phyloP scores from a whole-genome alignment of 164 flowering plant genomes.

The Kingdonia uniflora region DNA sequence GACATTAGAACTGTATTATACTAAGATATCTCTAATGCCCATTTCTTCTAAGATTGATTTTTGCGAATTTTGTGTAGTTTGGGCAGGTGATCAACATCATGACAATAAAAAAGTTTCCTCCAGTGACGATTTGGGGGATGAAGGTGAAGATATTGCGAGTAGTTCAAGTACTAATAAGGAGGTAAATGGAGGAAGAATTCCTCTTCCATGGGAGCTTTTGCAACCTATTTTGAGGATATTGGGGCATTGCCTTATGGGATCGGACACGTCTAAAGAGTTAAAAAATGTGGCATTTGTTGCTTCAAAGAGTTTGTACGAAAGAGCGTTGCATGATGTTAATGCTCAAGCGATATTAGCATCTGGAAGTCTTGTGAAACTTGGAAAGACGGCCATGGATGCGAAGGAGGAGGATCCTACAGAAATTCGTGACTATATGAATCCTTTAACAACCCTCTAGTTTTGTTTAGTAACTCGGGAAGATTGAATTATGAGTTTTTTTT shows the following conservation, averaged over 20 bases:
- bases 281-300: slow-evolving; percentile 43
- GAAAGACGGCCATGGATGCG: background rate
- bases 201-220: slow-evolving; percentile 77
- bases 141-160: no score
- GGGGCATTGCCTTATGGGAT: slow-evolving; percentile 74
- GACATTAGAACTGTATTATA: slow-evolving; percentile 58
- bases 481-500: no score
- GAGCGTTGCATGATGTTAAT: slow-evolving; percentile 64
- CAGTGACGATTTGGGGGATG: no score
- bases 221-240: slow-evolving; percentile 71
- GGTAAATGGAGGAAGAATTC: slow-evolving; percentile 11
- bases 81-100: no score
- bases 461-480: no score
- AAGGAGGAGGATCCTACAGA: slow-evolving; percentile 40
- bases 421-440: slow-evolving; percentile 12
- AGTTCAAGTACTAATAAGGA: no score
- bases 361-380: slow-evolving; percentile 31
- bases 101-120: no score
- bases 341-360: slow-evolving; percentile 67
- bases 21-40: slow-evolving; percentile 53
- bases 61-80: slow-evolving; percentile 49
- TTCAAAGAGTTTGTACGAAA: slow-evolving; percentile 35
- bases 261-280: slow-evolving; percentile 24
- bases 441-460: slow-evolving; percentile 18
- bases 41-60: slow-evolving; percentile 58